Evolutionary conservation across 345 rosid genomes (phyloP), one percentile per base, ranked within the genome.

Genomic region (Hibiscus trionum): DNA sequence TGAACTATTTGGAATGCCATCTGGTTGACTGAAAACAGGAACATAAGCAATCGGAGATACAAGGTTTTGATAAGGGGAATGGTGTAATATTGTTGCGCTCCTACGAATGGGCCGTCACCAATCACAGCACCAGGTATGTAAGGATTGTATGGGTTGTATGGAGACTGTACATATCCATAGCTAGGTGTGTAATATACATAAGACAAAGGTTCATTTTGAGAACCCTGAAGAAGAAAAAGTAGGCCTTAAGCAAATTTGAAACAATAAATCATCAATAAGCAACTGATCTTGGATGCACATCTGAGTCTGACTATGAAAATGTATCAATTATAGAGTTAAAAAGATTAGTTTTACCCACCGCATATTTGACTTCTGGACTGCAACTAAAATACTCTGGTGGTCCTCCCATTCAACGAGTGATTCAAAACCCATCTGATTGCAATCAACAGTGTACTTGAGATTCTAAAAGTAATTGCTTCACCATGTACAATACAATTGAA

Each of bases 371-470:
- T 73, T 88, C 87, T 0, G 90, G 88, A 88, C 97, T 74, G 76
- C 82, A 71, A 90, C 89, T 84, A 87, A 90, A 86, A 90, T 27
- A 77, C 82, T 84, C 71, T 82, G 86, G 73, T 86, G 97, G 91
- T 88, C 97, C 91, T 91, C 97, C 95, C 96, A 94, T 71, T 91
- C 95, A 57, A 84, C 80, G 81, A 96, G 93, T 80, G 96, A 72
- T 78, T 91, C 98, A 65, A 85, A 88, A 80, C 98, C 98, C 91
- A 77, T 69, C 17, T 16, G 69, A 69, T 66, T 26, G 42, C 12
- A 74, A 57, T 66, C 66, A 79, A 49, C 24, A 72, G 72, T 6
- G 0, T 5, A 46, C 59, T 24, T 61, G 56, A 69, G 47, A 72
- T 33, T 26, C 70, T 27, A 14, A 49, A 33, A 55, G 61, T n/a